Percentiles rank a stretch among this genome's conserved stretches.
phyloP scores from a whole-genome alignment of 2,329 filamentous ascomycete species.

The Colletotrichum destructivum region DNA sequence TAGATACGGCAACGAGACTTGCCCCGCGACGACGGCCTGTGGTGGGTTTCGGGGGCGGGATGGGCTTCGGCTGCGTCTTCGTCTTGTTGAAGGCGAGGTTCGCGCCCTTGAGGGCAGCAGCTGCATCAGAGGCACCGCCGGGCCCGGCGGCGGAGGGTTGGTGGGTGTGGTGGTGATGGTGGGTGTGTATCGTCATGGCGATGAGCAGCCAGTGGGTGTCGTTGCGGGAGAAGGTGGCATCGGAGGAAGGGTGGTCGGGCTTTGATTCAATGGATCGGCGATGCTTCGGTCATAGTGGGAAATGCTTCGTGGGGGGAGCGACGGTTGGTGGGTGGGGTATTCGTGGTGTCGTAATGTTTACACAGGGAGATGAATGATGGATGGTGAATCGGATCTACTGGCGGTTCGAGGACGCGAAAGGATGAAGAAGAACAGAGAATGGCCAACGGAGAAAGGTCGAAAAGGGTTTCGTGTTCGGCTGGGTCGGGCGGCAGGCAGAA shows the following conservation, averaged over 20 bases:
- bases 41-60: constrained; percentile 36
- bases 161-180: constrained; percentile 45
- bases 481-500: constrained; percentile 3
- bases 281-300: constrained; percentile 22
- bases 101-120: constrained; percentile 67
- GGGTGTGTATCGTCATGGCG: constrained; percentile 33
- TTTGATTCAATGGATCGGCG: constrained; percentile 10
- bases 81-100: constrained; percentile 68
- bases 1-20: constrained; percentile 60
- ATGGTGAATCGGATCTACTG: not conserved
- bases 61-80: constrained; percentile 43
- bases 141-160: constrained; percentile 45
- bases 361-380: too few relatives aligned
- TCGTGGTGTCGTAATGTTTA: too few relatives aligned
- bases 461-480: not conserved
- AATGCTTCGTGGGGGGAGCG: not conserved
- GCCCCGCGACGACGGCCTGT: constrained; percentile 5
- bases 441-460: not conserved
- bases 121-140: constrained; percentile 52
- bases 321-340: not conserved
- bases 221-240: not conserved
- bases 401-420: not conserved
- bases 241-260: not conserved
- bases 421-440: not conserved
- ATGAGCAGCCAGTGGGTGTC: constrained; percentile 12